Evolutionary conservation across 768 basidiomycete genomes (phyloP).

Genomic region (Phanerochaete sordida): DNA sequence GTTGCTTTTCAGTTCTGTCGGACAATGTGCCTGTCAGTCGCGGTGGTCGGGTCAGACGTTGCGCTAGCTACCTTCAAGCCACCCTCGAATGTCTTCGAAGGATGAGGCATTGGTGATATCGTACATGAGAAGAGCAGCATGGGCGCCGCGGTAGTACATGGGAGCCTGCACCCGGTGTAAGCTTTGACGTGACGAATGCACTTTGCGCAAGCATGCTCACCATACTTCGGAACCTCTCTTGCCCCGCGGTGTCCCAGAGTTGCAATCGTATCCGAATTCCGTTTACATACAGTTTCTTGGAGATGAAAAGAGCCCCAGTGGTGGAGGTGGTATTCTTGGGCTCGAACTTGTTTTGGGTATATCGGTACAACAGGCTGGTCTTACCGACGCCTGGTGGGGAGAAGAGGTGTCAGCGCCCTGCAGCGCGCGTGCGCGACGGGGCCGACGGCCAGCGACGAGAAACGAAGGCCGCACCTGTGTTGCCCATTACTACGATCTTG

Average conservation of each 20-base stretch:
- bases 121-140: conserved; percentile 91
- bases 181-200: not conserved
- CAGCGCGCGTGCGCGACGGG: not conserved
- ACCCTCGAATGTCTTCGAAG: conserved; percentile 88
- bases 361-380: conserved; percentile 86
- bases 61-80: conserved; percentile 72
- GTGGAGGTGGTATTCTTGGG: conserved; percentile 87
- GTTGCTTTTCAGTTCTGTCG: conserved; percentile 83
- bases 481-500: conserved; percentile 96
- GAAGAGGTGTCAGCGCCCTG: not conserved
- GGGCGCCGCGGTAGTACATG: conserved; percentile 96
- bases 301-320: conserved; percentile 90
- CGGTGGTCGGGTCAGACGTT: not conserved
- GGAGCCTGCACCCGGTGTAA: conserved; percentile 58
- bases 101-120: conserved; percentile 89
- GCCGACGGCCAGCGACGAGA: not conserved
- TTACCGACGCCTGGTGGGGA: conserved; percentile 74
- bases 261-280: conserved; percentile 84
- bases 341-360: conserved; percentile 88
- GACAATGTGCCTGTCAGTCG: not conserved
- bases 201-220: conserved; percentile 36
- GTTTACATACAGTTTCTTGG: conserved; percentile 85
- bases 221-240: conserved; percentile 91
- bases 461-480: conserved; percentile 42
- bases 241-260: conserved; percentile 92